Percentiles rank a stretch among this genome's conserved stretches.
These are phyloP conservation scores for Simmondsia chinensis DNA, from an alignment of 148 eudicot genomes.

Conservation along the genomic window DNA sequence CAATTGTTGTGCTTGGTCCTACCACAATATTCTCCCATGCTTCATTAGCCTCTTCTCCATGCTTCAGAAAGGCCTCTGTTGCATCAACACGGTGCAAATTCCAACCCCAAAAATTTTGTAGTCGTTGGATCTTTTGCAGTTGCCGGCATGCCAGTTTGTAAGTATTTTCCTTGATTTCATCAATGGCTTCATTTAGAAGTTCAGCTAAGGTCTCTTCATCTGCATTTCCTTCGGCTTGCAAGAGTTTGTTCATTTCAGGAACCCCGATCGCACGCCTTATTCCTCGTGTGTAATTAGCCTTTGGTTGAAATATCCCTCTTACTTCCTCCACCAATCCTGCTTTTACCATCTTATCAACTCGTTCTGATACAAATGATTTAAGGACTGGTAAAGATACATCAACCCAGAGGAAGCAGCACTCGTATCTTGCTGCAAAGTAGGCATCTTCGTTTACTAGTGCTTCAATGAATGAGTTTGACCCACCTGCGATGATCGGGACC, in stretches of 20 bases:
- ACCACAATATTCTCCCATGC: slow-evolving; percentile 58
- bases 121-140: slow-evolving; percentile 48
- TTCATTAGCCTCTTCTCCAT: slow-evolving; percentile 26
- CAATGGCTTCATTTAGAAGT: slow-evolving; percentile 41
- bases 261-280: slow-evolving; percentile 81
- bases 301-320: slow-evolving; percentile 30
- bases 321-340: slow-evolving; percentile 65
- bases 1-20: slow-evolving; percentile 32
- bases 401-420: slow-evolving; percentile 71
- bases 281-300: slow-evolving; percentile 45
- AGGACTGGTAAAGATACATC: slow-evolving; percentile 52
- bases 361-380: slow-evolving; percentile 41
- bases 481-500: slow-evolving; percentile 89
- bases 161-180: slow-evolving; percentile 56
- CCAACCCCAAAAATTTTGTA: slow-evolving; percentile 49
- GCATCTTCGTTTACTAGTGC: slow-evolving; percentile 52
- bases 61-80: slow-evolving; percentile 43
- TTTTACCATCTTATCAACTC: slow-evolving; percentile 67
- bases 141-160: slow-evolving; percentile 51
- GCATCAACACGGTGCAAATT: slow-evolving; percentile 63
- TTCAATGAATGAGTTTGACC: slow-evolving; percentile 74
- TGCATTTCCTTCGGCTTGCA: slow-evolving; percentile 29
- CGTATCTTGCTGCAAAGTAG: slow-evolving; percentile 47
- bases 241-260: slow-evolving; percentile 58
- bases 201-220: slow-evolving; percentile 19